phyloP scores from a whole-genome alignment of 2,329 filamentous ascomycete species.

The Magnaporthiopsis poae region DNA sequence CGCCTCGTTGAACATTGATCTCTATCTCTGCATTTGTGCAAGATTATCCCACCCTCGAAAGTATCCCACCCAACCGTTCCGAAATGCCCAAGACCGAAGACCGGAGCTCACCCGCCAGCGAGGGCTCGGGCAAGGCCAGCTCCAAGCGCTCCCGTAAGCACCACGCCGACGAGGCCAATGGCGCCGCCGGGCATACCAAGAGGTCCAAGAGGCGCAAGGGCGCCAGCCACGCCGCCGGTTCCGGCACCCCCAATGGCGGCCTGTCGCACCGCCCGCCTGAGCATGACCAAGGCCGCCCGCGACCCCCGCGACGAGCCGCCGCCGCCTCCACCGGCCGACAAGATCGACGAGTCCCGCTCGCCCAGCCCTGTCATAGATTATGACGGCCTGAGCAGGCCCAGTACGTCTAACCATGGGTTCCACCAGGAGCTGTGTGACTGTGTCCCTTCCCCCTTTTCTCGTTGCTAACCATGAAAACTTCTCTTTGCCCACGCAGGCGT shows the following conservation, averaged over 20 bases:
- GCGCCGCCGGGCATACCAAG: conserved; percentile 19
- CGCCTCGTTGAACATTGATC: background rate
- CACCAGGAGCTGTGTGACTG: too few relatives aligned
- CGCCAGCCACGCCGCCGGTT: conserved; percentile 11
- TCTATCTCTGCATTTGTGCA: too few relatives aligned
- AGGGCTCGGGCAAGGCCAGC: conserved; percentile 4
- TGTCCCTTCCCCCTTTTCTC: background rate
- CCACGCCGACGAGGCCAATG: conserved; percentile 14
- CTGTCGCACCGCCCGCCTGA: conserved; percentile 18
- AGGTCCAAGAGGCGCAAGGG: conserved; percentile 22
- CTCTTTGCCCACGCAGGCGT: conserved; percentile 29
- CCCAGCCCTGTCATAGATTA: conserved; percentile 51
- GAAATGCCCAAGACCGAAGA: conserved; percentile 6
- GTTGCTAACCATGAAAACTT: background rate
- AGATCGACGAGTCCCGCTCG: conserved; percentile 23
- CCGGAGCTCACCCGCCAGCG: conserved; percentile 7
- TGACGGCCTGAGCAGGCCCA: conserved; percentile 51
- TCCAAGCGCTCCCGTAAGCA: conserved; percentile 4
- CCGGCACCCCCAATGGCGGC: background rate
- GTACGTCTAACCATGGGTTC: conserved; percentile 24
- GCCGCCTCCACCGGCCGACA: conserved; percentile 5
- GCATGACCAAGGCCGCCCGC: conserved; percentile 51
- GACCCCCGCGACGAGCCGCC: conserved; percentile 47
- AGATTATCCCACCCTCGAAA: too few relatives aligned
- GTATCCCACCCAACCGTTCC: background rate